These are phyloP conservation scores for Leccinum subrobustum DNA, from an alignment of 1,284 basidiomycete genomes.

Conservation along the genomic window DNA sequence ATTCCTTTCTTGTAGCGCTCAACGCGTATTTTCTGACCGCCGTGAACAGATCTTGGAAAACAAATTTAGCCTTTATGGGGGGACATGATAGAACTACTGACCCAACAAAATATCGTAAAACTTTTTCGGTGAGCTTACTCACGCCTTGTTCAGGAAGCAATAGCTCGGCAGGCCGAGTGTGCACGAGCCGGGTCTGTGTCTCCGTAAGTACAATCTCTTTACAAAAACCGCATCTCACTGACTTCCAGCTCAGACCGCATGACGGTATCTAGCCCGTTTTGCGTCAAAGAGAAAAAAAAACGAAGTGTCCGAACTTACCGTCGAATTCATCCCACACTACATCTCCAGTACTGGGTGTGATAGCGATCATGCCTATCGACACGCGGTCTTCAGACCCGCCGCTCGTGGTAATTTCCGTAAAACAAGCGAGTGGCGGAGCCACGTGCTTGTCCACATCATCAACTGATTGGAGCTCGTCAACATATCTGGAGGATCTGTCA, in stretches of 20 bases:
- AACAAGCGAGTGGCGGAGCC: conserved; percentile 64
- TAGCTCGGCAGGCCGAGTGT: conserved; percentile 83
- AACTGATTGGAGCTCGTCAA: conserved; percentile 69
- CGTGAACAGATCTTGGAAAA: conserved; percentile 40
- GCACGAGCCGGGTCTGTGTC: conserved; percentile 74
- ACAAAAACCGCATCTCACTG: conserved; percentile 10
- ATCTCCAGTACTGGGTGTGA: conserved; percentile 87
- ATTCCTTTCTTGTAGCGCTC: conserved; percentile 64
- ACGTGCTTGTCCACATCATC: conserved; percentile 60
- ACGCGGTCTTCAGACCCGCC: conserved; percentile 54
- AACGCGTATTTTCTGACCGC: conserved; percentile 52
- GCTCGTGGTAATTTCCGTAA: conserved; percentile 62
- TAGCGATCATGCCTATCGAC: conserved; percentile 72
- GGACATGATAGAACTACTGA: conserved; percentile 33
- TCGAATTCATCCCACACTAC: conserved; percentile 91
- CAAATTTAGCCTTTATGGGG: conserved; percentile 10
- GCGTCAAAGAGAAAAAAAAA: conserved; percentile 14
- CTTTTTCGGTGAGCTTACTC: conserved; percentile 75
- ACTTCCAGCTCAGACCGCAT: conserved; percentile 90
- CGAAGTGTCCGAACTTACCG: conserved; percentile 42
- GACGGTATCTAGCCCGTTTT: conserved; percentile 53
- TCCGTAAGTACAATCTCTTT: conserved; percentile 4
- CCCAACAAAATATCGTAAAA: conserved; percentile 70
- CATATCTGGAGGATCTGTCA: conserved; percentile 48
- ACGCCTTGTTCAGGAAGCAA: conserved; percentile 63